Evolutionary conservation across 345 rosid species (phyloP), one percentile per base, ranked within the genome.

Genomic region (Physaria fendleri): DNA sequence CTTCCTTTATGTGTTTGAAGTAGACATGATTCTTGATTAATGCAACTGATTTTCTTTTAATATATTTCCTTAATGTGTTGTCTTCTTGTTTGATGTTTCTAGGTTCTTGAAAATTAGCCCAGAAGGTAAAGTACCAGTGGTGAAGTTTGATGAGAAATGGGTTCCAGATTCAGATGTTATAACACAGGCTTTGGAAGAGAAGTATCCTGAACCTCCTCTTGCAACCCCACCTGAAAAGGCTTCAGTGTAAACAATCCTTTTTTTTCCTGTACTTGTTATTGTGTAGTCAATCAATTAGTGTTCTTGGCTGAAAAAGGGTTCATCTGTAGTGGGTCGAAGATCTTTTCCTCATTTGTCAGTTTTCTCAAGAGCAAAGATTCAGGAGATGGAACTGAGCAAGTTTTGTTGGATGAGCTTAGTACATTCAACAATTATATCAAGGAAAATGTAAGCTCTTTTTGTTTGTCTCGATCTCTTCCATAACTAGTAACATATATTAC

Each of bases 91-190:
- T 56, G 11, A 4, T 49, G 30, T 18, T 41, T 41, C 9, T 67
- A 92, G 96, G 96, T 92, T 92, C 79, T 73, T 92, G 63, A 72
- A 84, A 57, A 56, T 92, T 56, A 85, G 77, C 47, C 83, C 93
- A 10, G 91, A 88, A 76, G 98, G 98, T 38, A 86, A 92, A 79
- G 96, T 92, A 67, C 98, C 96, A 51, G 85, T 86, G 4, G 57
- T 79, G 46, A 88, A 88, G 49, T 72, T 92, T 52, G 95, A 86
- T 62, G 93, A 88, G 74, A 77, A 81, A 43, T 92, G 96, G 98
- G 74, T 88, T 80, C 82, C 95, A 3, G 98, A 92, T 75, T 92
- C 96, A 11, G 96, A 92, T 84, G 86, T 86, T 49, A 88, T 92
- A 34, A 76, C 98, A 1, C 85, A 84, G 33, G 22, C 85, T 21